Percentiles rank a stretch among this genome's conserved stretches.
Evolutionary conservation across 306 rosid genomes (phyloP).

Genomic region (Vachellia collinsii): DNA sequence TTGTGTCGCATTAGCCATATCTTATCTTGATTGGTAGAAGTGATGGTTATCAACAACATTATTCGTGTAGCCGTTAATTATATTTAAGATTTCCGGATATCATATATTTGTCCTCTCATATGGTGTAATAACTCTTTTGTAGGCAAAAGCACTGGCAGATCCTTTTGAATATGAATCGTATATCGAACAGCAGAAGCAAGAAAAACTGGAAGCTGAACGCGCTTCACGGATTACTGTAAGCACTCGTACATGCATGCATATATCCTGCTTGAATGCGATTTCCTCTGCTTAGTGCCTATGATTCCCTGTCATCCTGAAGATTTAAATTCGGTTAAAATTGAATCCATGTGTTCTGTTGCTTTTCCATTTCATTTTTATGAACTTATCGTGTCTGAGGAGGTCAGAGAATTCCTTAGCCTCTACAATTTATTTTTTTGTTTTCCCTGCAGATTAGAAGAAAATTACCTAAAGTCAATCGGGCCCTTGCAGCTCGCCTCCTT

Average conservation of each 20-base stretch:
- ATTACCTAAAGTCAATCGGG: conserved; percentile 79
- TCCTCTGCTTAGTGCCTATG: background rate
- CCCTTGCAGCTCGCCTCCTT: conserved; percentile 66
- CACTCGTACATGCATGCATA: background rate
- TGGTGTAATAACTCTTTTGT: conserved; percentile 40
- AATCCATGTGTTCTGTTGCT: background rate
- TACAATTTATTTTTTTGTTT: background rate
- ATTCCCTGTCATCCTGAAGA: background rate
- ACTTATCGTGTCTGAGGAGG: background rate
- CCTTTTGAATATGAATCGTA: conserved; percentile 68
- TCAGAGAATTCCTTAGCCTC: conserved; percentile 25
- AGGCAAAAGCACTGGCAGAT: conserved; percentile 78
- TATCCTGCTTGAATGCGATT: background rate
- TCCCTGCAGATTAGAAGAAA: conserved; percentile 70
- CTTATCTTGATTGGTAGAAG: conserved; percentile 12
- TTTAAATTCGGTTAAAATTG: background rate
- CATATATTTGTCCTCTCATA: conserved; percentile 26
- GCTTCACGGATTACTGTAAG: conserved; percentile 77
- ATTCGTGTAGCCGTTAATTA: conserved; percentile 13
- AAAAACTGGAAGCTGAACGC: conserved; percentile 76
- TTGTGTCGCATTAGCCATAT: background rate
- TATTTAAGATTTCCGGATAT: conserved; percentile 22
- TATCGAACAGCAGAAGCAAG: conserved; percentile 65
- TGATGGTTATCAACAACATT: conserved; percentile 9
- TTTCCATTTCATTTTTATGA: background rate